phyloP scores from a whole-genome alignment of 2,329 filamentous ascomycete genomes.

The Fusarium sulawesiense region DNA sequence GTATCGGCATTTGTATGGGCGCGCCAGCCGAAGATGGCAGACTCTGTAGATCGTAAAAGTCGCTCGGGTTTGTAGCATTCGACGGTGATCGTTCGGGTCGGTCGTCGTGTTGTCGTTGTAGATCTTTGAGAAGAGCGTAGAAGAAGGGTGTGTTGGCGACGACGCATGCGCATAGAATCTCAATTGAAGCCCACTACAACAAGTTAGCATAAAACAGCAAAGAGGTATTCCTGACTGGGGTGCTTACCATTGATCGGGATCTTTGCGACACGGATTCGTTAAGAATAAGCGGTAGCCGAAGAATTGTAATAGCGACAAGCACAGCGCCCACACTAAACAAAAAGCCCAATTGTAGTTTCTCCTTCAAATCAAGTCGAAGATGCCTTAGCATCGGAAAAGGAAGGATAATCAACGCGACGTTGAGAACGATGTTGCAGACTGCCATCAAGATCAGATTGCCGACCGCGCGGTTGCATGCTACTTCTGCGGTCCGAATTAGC shows the following conservation, averaged over 20 bases:
- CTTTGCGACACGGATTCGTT: constrained; percentile 46
- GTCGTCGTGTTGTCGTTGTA: constrained; percentile 44
- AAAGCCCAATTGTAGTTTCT: constrained; percentile 39
- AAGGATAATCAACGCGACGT: constrained; percentile 47
- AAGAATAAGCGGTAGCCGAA: constrained; percentile 48
- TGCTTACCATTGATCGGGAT: constrained; percentile 47
- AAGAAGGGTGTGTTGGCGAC: constrained; percentile 49
- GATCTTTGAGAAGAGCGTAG: constrained; percentile 46
- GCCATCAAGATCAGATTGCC: constrained; percentile 48
- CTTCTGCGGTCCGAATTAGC: constrained; percentile 18
- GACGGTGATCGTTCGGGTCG: constrained; percentile 27
- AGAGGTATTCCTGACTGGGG: no score
- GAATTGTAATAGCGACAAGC: constrained; percentile 46
- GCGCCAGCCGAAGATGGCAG: constrained; percentile 17
- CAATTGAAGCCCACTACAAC: constrained; percentile 48
- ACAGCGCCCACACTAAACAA: constrained; percentile 47
- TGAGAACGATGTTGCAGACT: constrained; percentile 47
- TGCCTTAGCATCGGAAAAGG: constrained; percentile 48
- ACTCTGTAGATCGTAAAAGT: constrained; percentile 33
- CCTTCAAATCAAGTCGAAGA: constrained; percentile 31
- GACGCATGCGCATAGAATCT: constrained; percentile 49
- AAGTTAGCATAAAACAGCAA: no score
- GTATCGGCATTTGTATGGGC: background rate
- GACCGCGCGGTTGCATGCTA: constrained; percentile 41
- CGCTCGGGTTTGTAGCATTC: constrained; percentile 4